Evolutionary conservation across 768 basidiomycete species (phyloP).

Genomic region (Gelatoporia subvermispora): DNA sequence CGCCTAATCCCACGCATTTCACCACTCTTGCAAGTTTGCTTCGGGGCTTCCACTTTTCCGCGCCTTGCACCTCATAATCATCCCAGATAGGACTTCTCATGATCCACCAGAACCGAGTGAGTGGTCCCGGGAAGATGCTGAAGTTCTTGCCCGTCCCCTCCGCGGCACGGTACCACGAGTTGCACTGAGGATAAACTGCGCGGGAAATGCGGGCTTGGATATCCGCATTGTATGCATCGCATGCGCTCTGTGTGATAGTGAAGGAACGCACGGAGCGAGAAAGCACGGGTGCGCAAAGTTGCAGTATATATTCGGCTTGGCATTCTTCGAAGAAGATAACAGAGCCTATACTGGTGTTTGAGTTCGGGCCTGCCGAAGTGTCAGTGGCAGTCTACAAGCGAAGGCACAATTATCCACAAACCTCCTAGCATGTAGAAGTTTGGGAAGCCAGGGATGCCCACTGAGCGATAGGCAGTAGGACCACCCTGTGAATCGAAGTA

Average conservation of each 20-base stretch:
- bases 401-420: constrained; percentile 3
- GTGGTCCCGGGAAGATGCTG: constrained; percentile 9
- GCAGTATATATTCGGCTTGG: constrained; percentile 16
- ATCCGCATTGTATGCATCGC: constrained; percentile 24
- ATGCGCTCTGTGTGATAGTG: constrained; percentile 5
- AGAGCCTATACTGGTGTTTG: constrained; percentile 17
- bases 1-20: no score
- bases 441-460: constrained; percentile 59
- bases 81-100: constrained; percentile 6
- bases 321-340: constrained; percentile 10
- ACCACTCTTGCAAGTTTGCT: no score
- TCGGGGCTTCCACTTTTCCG: no score
- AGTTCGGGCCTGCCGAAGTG: constrained; percentile 16
- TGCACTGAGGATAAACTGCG: constrained; percentile 3
- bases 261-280: constrained; percentile 14
- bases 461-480: constrained; percentile 51
- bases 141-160: constrained; percentile 10
- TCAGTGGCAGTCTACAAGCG: not conserved
- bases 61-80: constrained; percentile 3
- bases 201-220: constrained; percentile 9
- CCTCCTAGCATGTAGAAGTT: constrained; percentile 50
- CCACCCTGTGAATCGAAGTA: constrained; percentile 29
- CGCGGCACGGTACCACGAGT: constrained; percentile 9
- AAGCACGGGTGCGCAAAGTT: constrained; percentile 12
- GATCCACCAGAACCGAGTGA: constrained; percentile 10